Percentiles rank a stretch among this genome's conserved stretches.
These are phyloP conservation scores for Wallacemonas collosoma DNA, from an alignment of 208 protist species.

Conservation along the genomic window DNA sequence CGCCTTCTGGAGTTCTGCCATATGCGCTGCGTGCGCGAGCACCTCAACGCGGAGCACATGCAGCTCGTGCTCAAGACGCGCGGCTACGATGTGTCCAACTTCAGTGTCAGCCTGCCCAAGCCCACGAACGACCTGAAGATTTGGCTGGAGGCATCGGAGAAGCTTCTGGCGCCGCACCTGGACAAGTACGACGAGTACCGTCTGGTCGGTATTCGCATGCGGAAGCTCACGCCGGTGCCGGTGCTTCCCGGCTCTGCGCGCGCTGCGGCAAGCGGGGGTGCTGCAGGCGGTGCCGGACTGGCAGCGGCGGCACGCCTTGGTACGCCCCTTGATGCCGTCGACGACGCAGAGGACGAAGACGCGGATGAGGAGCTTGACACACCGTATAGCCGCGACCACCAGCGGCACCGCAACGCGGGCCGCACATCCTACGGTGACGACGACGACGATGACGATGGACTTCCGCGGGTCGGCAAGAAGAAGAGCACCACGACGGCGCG, in stretches of 20 bases:
- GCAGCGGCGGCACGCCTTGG: not conserved
- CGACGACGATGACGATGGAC: not conserved
- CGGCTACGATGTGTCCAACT: slow-evolving; percentile 74
- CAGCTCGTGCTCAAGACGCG: slow-evolving; percentile 70
- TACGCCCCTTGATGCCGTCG: not conserved
- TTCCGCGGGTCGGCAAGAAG: not conserved
- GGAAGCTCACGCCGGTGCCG: slow-evolving; percentile 42
- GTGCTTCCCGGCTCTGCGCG: not conserved
- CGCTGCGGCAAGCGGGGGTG: not conserved
- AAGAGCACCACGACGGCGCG: not conserved
- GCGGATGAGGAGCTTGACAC: slow-evolving; percentile 17
- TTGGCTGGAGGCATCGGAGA: slow-evolving; percentile 51
- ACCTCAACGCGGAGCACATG: slow-evolving; percentile 49
- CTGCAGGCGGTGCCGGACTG: not conserved
- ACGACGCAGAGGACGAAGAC: slow-evolving; percentile 19
- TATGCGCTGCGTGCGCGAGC: slow-evolving; percentile 55
- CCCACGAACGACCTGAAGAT: slow-evolving; percentile 78
- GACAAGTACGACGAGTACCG: slow-evolving; percentile 61
- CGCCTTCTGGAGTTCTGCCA: slow-evolving; percentile 54
- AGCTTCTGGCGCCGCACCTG: slow-evolving; percentile 70
- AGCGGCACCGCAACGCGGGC: too few relatives aligned
- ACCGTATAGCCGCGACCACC: too few relatives aligned
- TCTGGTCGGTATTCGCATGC: slow-evolving; percentile 76
- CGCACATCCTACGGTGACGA: not conserved
- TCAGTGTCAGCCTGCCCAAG: slow-evolving; percentile 49